Conservation (phyloP, 768 basidiomycete species). For the Macrocybe gigantea region DNA sequence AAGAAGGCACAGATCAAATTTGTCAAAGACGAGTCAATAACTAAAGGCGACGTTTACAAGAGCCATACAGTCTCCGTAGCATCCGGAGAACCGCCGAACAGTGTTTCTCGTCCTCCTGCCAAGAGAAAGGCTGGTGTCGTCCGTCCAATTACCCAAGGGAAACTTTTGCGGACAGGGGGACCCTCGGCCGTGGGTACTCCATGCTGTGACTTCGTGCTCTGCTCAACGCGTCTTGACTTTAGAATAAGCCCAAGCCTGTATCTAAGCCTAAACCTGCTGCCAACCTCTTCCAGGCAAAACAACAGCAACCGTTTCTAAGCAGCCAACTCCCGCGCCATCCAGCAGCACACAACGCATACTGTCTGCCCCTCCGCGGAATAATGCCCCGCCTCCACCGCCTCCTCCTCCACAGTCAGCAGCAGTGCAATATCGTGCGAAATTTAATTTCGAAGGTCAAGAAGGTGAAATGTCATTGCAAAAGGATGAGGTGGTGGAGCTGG, state of each 20-base stretch:
- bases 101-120: conserved; percentile 77
- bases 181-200: conserved; percentile 47
- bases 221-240: conserved; percentile 3
- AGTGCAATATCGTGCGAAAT: conserved; percentile 82
- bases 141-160: conserved; percentile 81
- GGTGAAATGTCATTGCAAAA: conserved; percentile 89
- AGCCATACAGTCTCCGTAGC: conserved; percentile 85
- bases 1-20: conserved; percentile 86
- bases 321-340: conserved; percentile 26
- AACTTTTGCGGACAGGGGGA: conserved; percentile 72
- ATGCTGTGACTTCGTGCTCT: not conserved
- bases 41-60: conserved; percentile 83
- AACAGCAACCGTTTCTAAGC: conserved; percentile 23
- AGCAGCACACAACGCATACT: conserved; percentile 20
- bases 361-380: conserved; percentile 30
- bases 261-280: conserved; percentile 54
- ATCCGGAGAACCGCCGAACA: conserved; percentile 81
- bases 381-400: conserved; percentile 45
- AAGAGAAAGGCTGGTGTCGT: conserved; percentile 85
- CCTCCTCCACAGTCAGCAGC: conserved; percentile 49
- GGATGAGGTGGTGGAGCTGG: conserved; percentile 87
- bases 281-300: conserved; percentile 61
- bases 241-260: conserved; percentile 45
- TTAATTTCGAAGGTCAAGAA: conserved; percentile 87
- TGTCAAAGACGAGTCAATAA: conserved; percentile 81